Percentiles rank a stretch among this genome's conserved stretches.
phyloP scores from a whole-genome alignment of 441 rosid species.

The Adansonia grandidieri region DNA sequence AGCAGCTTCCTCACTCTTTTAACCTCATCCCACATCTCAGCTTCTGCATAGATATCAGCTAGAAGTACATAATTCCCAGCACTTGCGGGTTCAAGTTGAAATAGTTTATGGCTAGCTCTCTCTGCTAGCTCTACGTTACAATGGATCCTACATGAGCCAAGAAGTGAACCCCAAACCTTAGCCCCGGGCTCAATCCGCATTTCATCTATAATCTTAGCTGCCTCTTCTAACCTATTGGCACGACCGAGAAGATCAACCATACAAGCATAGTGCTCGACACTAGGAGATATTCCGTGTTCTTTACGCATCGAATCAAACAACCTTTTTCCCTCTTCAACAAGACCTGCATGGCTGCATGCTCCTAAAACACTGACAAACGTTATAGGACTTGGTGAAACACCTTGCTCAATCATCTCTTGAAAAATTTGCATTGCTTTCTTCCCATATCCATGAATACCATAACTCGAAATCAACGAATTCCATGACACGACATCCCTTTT shows the following conservation, averaged over 20 bases:
- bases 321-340: slow-evolving; percentile 69
- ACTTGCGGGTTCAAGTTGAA: slow-evolving; percentile 61
- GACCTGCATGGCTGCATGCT: slow-evolving; percentile 77
- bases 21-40: slow-evolving; percentile 65
- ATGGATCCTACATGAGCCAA: slow-evolving; percentile 72
- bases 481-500: slow-evolving; percentile 68
- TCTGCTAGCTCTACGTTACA: slow-evolving; percentile 67
- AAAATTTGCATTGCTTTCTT: slow-evolving; percentile 55
- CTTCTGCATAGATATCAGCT: slow-evolving; percentile 64
- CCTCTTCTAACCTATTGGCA: slow-evolving; percentile 68
- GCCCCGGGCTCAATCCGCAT: slow-evolving; percentile 77
- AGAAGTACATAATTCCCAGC: slow-evolving; percentile 74
- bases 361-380: slow-evolving; percentile 70
- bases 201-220: slow-evolving; percentile 56
- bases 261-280: slow-evolving; percentile 72
- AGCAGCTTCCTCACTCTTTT: slow-evolving; percentile 61
- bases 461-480: slow-evolving; percentile 70
- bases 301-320: slow-evolving; percentile 56
- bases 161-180: slow-evolving; percentile 77
- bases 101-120: slow-evolving; percentile 61
- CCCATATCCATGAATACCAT: slow-evolving; percentile 70
- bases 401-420: slow-evolving; percentile 50
- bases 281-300: slow-evolving; percentile 55
- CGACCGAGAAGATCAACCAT: slow-evolving; percentile 82
- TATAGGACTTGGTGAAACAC: slow-evolving; percentile 58